Base-by-base conservation (phyloP, 371 early-diverging fungal species). In the Capillidium heterosporum region DNA sequence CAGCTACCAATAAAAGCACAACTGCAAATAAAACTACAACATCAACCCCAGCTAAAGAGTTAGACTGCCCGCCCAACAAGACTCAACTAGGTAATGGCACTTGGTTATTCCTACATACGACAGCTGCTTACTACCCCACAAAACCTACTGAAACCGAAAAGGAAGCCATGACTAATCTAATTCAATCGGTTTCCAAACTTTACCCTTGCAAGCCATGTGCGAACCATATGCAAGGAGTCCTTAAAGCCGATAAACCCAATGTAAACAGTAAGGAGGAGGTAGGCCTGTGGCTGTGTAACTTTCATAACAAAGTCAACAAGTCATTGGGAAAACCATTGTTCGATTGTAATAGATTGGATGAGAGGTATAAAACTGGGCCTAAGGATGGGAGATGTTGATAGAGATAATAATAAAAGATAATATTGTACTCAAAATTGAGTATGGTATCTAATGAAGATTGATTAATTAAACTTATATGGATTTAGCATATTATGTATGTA, bases 41-140 rank as follows among this genome's bases (percentile, higher is more conserved):
- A 4, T 44, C 46, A 4, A 17, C 46, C 7, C 4, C 19, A 5
- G 28, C 32, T 49, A 49, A 8, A 11, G 42, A 42, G n/a, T 3
- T 35, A 29, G 80, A 79, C 28, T 95, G 94, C 65, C 96, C 96
- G 10, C 85, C 91, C 0, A 94, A 92, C 67, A 81, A 82, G 1
- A 71, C 74, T 53, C 80, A 80, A 48, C 84, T 99, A 15, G 99
- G 99, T 31, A 70, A 84, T 28, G 75, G 89, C 1, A 90, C 97
- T 0, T 99, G 99, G 99, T 92, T 95, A 1, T 87, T 98, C 59
- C 70, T 99, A 41, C 99, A 99, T 68, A 96, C 97, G 1, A 89
- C 95, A 78, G 96, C 96, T 11, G 91, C 97, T 0, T 93, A 94
- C 68, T 99, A 95, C 66, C 98, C 99, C 0, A 85, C 88, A 19